These are phyloP conservation scores for Betula pendula DNA, from an alignment of 306 rosid genomes.

Conservation along the genomic window DNA sequence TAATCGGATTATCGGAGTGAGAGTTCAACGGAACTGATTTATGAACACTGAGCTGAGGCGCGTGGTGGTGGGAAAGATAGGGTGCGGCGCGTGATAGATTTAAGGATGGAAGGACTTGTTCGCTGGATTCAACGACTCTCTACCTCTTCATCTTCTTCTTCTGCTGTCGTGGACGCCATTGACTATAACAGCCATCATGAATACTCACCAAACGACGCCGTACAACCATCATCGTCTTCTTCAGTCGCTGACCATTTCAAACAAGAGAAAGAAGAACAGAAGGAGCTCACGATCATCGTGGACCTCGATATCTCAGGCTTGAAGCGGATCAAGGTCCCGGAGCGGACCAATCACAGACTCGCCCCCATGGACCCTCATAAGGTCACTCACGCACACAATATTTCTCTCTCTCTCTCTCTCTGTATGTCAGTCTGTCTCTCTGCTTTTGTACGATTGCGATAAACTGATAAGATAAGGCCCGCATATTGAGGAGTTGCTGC, in stretches of 20 bases:
- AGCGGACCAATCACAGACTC: conserved; percentile 21
- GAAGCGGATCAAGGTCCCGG: conserved; percentile 35
- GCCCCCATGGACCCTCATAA: conserved; percentile 33
- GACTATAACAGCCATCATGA: neutral
- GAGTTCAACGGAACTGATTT: neutral
- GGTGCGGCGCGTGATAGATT: conserved; percentile 5
- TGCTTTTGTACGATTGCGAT: neutral
- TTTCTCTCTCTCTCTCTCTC: neutral
- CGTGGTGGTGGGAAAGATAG: neutral
- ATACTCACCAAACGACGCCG: conserved; percentile 11
- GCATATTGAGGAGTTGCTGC: conserved; percentile 36
- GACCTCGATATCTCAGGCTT: conserved; percentile 17
- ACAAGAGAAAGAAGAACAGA: neutral
- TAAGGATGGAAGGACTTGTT: conserved; percentile 20
- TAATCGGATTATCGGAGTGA: too few relatives aligned
- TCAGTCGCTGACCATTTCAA: neutral
- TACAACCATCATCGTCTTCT: neutral
- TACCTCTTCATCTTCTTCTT: conserved; percentile 5
- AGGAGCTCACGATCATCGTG: conserved; percentile 22
- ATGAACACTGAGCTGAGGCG: neutral
- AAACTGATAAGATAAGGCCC: conserved; percentile 39
- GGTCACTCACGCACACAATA: conserved; percentile 29
- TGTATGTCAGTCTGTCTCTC: neutral
- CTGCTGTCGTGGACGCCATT: neutral
- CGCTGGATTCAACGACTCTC: conserved; percentile 28